These are phyloP conservation scores for Colletotrichum liriopes DNA, from an alignment of 2,329 filamentous ascomycete species.

Conservation along the genomic window DNA sequence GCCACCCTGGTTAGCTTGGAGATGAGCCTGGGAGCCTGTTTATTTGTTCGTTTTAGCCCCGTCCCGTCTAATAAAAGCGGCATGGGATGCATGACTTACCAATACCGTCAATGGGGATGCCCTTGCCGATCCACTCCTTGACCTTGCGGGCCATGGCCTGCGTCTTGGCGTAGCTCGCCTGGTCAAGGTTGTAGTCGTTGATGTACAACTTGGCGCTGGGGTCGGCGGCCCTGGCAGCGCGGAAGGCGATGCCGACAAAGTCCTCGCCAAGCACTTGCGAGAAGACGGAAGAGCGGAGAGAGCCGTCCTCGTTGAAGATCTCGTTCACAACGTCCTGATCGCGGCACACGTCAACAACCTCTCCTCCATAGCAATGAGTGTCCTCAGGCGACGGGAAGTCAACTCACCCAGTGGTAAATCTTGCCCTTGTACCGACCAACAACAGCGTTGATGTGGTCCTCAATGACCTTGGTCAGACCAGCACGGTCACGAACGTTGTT, in stretches of 20 bases:
- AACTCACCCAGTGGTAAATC: slow-evolving; percentile 68
- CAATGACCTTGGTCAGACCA: slow-evolving; percentile 69
- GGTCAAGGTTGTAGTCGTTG: slow-evolving; percentile 82
- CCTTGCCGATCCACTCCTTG: slow-evolving; percentile 73
- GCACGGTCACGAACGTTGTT: slow-evolving; percentile 65
- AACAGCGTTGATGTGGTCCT: slow-evolving; percentile 72
- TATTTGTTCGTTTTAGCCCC: neutral
- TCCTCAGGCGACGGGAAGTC: neutral
- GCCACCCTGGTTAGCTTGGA: slow-evolving; percentile 61
- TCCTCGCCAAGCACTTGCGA: slow-evolving; percentile 78
- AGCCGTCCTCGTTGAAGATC: slow-evolving; percentile 75
- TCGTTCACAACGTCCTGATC: slow-evolving; percentile 74
- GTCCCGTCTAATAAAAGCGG: neutral
- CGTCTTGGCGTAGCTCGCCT: slow-evolving; percentile 71
- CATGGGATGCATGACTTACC: slow-evolving; percentile 46
- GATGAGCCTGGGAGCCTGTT: slow-evolving; percentile 68
- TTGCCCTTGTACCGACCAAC: slow-evolving; percentile 75
- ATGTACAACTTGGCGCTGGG: slow-evolving; percentile 80
- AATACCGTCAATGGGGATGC: slow-evolving; percentile 77
- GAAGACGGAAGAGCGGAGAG: slow-evolving; percentile 74
- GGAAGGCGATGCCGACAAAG: slow-evolving; percentile 80
- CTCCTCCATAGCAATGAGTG: neutral
- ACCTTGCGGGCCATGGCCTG: slow-evolving; percentile 71
- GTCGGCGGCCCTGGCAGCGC: slow-evolving; percentile 77
- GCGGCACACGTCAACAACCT: slow-evolving; percentile 24